These are phyloP conservation scores for Crithidia sp. DNA, from an alignment of 208 protist genomes.

Conservation along the genomic window DNA sequence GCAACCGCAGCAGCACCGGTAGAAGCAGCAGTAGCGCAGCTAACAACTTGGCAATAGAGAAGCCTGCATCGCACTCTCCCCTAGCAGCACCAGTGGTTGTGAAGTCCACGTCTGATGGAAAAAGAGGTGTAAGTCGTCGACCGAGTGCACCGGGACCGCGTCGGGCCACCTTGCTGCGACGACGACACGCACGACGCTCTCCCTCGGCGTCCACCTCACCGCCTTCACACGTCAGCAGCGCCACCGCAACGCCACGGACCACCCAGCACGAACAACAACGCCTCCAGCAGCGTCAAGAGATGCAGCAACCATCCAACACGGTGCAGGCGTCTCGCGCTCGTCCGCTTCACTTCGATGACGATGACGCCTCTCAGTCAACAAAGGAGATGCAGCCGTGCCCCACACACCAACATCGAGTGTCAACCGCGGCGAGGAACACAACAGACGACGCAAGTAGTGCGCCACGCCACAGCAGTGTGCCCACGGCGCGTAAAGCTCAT, in stretches of 20 bases:
- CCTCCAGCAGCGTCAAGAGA: background rate
- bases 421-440: too few relatives aligned
- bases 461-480: background rate
- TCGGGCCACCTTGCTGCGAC: background rate
- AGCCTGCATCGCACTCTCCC: background rate
- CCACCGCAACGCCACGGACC: background rate
- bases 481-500: background rate
- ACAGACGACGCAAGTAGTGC: too few relatives aligned
- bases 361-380: background rate
- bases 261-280: background rate
- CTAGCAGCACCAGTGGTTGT: too few relatives aligned
- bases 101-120: background rate
- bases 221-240: constrained; percentile 7
- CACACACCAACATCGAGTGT: too few relatives aligned
- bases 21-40: background rate
- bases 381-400: too few relatives aligned
- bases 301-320: background rate
- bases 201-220: background rate
- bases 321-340: constrained; percentile 2
- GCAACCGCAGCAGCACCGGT: background rate
- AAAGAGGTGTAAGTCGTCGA: background rate
- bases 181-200: constrained; percentile 1
- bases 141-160: constrained; percentile 3
- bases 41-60: background rate
- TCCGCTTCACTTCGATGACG: constrained; percentile 15